Conservation (phyloP, 2,329 filamentous ascomycete genomes). For the Fusarium tupiense region DNA sequence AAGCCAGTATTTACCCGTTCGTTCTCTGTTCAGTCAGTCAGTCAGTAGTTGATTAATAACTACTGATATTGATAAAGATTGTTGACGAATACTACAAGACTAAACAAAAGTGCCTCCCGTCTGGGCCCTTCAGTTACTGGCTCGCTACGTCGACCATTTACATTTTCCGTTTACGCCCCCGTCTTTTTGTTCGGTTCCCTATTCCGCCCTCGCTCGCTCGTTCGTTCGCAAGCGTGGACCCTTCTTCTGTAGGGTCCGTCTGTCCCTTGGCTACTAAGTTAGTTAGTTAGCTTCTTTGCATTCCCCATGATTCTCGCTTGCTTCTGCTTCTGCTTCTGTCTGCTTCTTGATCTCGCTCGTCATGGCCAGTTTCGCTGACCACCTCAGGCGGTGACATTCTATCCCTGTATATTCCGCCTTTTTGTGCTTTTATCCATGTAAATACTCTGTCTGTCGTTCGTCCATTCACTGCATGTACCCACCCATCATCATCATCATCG, state of each 20-base stretch:
- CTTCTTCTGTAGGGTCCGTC: not conserved
- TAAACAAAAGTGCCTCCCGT: not conserved
- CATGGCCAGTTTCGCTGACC: conserved; percentile 15
- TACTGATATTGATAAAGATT: not conserved
- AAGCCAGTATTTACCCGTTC: not conserved
- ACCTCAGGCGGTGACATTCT: conserved; percentile 21
- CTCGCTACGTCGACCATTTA: conserved; percentile 36
- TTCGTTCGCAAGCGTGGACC: conserved; percentile 2
- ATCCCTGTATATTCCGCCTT: conserved; percentile 21
- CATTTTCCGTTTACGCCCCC: conserved; percentile 11
- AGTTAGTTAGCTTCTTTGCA: conserved; percentile 5
- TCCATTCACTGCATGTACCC: not conserved
- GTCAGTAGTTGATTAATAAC: not conserved
- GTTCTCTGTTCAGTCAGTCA: not conserved
- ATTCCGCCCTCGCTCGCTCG: conserved; percentile 28
- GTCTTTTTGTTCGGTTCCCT: conserved; percentile 22
- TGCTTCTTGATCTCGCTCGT: not conserved
- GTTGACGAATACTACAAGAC: conserved; percentile 1
- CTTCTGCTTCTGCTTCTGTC: not conserved
- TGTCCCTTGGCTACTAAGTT: conserved; percentile 1
- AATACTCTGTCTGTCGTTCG: not conserved
- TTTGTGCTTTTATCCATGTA: not conserved
- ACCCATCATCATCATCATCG: not conserved
- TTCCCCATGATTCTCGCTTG: conserved; percentile 35
- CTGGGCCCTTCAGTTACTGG: not conserved